phyloP scores from a whole-genome alignment of 768 basidiomycete genomes.

The Ephemerocybe angulata region DNA sequence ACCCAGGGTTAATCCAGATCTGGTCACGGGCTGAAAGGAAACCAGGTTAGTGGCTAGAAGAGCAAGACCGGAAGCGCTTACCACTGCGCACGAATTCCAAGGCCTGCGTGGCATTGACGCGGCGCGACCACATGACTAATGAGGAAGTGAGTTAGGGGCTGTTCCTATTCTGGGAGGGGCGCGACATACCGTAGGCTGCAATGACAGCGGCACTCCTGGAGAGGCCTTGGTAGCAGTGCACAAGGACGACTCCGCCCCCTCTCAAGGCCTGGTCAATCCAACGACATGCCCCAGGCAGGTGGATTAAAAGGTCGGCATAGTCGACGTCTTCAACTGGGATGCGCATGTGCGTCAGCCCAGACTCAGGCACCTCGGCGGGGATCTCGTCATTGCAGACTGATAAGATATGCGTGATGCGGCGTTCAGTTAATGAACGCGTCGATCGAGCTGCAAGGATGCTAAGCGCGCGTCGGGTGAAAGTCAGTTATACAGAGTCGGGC shows the following conservation, averaged over 20 bases:
- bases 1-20: conserved; percentile 77
- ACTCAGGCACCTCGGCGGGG: conserved; percentile 66
- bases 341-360: conserved; percentile 65
- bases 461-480: conserved; percentile 8
- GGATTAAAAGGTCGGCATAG: conserved; percentile 64
- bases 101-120: conserved; percentile 54
- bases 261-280: conserved; percentile 63
- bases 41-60: conserved; percentile 2
- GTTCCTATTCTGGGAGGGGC: not conserved
- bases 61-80: conserved; percentile 22
- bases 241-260: conserved; percentile 57
- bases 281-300: conserved; percentile 60
- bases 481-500: no score
- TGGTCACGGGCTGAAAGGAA: conserved; percentile 60
- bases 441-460: conserved; percentile 72
- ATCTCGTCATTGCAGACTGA: conserved; percentile 74
- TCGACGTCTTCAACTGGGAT: conserved; percentile 69
- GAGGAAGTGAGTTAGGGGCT: conserved; percentile 11
- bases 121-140: conserved; percentile 65
- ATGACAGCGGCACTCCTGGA: conserved; percentile 68
- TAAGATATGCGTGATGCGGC: conserved; percentile 74
- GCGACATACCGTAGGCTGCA: conserved; percentile 66
- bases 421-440: conserved; percentile 66
- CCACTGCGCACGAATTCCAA: conserved; percentile 60
- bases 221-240: conserved; percentile 64